Conservation (phyloP, 2,329 filamentous ascomycete species). For the Ophiostoma sp. region DNA sequence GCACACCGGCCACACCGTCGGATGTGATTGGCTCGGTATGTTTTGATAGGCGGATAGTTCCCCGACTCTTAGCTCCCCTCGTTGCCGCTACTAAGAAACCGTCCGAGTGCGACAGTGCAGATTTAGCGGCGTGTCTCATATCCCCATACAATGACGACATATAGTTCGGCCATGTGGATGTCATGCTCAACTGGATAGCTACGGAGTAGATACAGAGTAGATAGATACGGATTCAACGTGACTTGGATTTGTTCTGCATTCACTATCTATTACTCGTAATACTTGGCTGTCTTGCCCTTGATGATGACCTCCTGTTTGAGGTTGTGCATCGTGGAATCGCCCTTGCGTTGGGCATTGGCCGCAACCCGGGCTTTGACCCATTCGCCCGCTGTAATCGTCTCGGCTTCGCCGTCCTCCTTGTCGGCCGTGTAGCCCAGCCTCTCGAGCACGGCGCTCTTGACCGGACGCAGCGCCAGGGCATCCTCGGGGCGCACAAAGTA, state of each 20-base stretch:
- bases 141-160: background rate
- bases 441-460: constrained; percentile 20
- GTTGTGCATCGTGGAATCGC: background rate
- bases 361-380: constrained; percentile 22
- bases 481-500: constrained; percentile 47
- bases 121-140: constrained; percentile 5
- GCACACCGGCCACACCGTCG: background rate
- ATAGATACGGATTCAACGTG: background rate
- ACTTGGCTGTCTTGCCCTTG: constrained; percentile 21
- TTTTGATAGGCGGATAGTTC: constrained; percentile 6
- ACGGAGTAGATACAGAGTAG: too few relatives aligned
- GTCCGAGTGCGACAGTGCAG: constrained; percentile 15
- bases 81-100: constrained; percentile 8
- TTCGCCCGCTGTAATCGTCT: constrained; percentile 19
- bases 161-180: too few relatives aligned
- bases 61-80: background rate
- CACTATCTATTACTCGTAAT: constrained; percentile 17
- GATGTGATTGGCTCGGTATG: constrained; percentile 15
- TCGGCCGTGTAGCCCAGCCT: constrained; percentile 17
- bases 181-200: too few relatives aligned
- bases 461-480: constrained; percentile 32
- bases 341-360: constrained; percentile 9
- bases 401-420: constrained; percentile 12
- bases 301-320: constrained; percentile 16
- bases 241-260: background rate